phyloP scores from a whole-genome alignment of 2,329 filamentous ascomycete genomes.

The Fusarium sp. region DNA sequence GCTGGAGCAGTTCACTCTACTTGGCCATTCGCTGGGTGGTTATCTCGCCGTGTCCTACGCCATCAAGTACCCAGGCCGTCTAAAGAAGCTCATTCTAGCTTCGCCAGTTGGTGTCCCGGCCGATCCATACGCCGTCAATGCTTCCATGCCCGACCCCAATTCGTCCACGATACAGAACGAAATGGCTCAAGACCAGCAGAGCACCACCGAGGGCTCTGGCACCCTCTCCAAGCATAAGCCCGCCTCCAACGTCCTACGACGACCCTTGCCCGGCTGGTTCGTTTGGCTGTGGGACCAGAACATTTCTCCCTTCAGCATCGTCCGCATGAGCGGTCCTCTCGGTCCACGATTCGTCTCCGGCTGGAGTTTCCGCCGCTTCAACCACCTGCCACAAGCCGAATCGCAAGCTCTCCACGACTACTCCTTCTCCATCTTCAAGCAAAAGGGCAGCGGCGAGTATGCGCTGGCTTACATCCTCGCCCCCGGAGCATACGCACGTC shows the following conservation, averaged over 20 bases:
- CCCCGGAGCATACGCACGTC: slow-evolving; percentile 90
- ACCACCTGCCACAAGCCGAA: slow-evolving; percentile 83
- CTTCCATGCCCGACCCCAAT: slow-evolving; percentile 80
- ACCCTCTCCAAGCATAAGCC: slow-evolving; percentile 53
- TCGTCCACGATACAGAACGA: slow-evolving; percentile 81
- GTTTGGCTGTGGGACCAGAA: slow-evolving; percentile 97
- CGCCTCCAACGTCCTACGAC: slow-evolving; percentile 51
- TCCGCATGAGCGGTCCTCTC: slow-evolving; percentile 87
- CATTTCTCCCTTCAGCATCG: slow-evolving; percentile 90
- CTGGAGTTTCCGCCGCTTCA: slow-evolving; percentile 94
- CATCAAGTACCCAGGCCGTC: slow-evolving; percentile 90
- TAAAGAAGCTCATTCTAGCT: slow-evolving; percentile 96
- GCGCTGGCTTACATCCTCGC: slow-evolving; percentile 92
- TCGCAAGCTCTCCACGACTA: slow-evolving; percentile 90
- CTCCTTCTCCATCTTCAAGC: slow-evolving; percentile 92
- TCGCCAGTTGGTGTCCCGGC: slow-evolving; percentile 95
- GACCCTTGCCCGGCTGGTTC: slow-evolving; percentile 84
- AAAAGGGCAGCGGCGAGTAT: slow-evolving; percentile 93
- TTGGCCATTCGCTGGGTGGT: slow-evolving; percentile 93
- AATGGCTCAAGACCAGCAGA: slow-evolving; percentile 78
- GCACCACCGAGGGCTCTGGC: slow-evolving; percentile 54
- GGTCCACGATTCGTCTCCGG: slow-evolving; percentile 92
- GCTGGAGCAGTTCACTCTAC: slow-evolving; percentile 90
- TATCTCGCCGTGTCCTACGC: slow-evolving; percentile 97
- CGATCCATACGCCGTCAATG: slow-evolving; percentile 87